Percentiles rank a stretch among this genome's conserved stretches.
phyloP scores from a whole-genome alignment of 805 yeast species.

The Wickerhamiella bombiphila region DNA sequence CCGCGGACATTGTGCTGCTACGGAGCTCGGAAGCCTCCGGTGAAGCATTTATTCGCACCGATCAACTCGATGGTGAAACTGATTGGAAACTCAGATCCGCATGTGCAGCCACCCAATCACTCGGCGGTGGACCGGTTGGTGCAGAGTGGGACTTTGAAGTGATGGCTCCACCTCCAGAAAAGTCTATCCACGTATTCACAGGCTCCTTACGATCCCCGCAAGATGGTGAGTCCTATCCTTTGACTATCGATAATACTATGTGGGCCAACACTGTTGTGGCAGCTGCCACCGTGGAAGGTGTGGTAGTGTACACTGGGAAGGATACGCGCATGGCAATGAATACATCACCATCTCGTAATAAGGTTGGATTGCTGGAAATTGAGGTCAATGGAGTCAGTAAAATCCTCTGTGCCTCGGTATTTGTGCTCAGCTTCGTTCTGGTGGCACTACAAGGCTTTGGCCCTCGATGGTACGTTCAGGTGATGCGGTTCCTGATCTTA shows the following conservation, averaged over 20 bases:
- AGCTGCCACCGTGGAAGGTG: conserved; percentile 80
- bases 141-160: conserved; percentile 34
- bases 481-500: conserved; percentile 77
- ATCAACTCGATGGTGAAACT: conserved; percentile 96
- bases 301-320: conserved; percentile 75
- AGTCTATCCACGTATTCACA: conserved; percentile 65
- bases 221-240: conserved; percentile 36
- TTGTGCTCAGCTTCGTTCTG: conserved; percentile 55
- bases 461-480: conserved; percentile 71
- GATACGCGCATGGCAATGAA: conserved; percentile 95
- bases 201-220: conserved; percentile 40
- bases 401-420: conserved; percentile 75
- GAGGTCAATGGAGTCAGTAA: conserved; percentile 85
- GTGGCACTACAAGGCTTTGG: conserved; percentile 68
- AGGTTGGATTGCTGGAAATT: conserved; percentile 75
- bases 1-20: conserved; percentile 80
- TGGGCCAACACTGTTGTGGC: conserved; percentile 99
- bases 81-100: conserved; percentile 94
- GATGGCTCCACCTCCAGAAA: conserved; percentile 69
- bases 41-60: conserved; percentile 89
- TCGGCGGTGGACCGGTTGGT: conserved; percentile 33
- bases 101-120: conserved; percentile 52
- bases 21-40: conserved; percentile 71
- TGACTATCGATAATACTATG: conserved; percentile 77
- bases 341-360: conserved; percentile 74